Evolutionary conservation across 139 green algal genomes (phyloP), one percentile per base, ranked within the genome.

Genomic region (Parachlorella kessleri): DNA sequence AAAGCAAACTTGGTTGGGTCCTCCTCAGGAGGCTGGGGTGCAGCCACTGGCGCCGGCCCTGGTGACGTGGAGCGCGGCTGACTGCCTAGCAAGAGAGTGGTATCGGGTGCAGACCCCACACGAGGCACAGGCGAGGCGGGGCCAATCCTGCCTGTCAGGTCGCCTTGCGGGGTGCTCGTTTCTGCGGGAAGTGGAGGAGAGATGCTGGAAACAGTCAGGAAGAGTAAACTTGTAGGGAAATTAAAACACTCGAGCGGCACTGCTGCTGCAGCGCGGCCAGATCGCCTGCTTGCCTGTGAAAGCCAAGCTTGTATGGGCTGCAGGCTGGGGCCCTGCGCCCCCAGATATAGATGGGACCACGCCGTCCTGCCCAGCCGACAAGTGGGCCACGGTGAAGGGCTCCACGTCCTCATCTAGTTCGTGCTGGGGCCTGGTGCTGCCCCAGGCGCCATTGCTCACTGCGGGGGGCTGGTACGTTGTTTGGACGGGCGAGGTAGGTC

Each of bases 1-100:
- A 96, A 92, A 1, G 89, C 80, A 72, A 76, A 93, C 36, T 90
- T 90, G 24, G 72, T 79, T 53, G 78, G 80, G 64, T 88, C 80
- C 6, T 92, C 54, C 72, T 0, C 68, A 39, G 18, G 75, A 21
- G 7, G 39, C 53, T 68, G 37, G 28, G 23, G 40, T 18, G 28
- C 33, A 18, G 26, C 77, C 32, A 59, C 66, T 66, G 48, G 33
- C 37, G 41, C 67, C 74, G 10, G 30, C 38, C 48, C 41, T 30
- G 37, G 40, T 41, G 21, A 37, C 40, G 40, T 55, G 66, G 63
- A 69, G 63, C 28, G 41, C 38, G 10, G 55, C 14, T 59, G 35
- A 41, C 65, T 53, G 41, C 69, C 64, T 26, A 37, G n/a, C 41
- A 81, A 70, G 33, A 83, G 73, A 8, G 36, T 42, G 1, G 71